These are phyloP conservation scores for Diplotaxis tenuifolia DNA, from an alignment of 345 rosid species.

Conservation along the genomic window DNA sequence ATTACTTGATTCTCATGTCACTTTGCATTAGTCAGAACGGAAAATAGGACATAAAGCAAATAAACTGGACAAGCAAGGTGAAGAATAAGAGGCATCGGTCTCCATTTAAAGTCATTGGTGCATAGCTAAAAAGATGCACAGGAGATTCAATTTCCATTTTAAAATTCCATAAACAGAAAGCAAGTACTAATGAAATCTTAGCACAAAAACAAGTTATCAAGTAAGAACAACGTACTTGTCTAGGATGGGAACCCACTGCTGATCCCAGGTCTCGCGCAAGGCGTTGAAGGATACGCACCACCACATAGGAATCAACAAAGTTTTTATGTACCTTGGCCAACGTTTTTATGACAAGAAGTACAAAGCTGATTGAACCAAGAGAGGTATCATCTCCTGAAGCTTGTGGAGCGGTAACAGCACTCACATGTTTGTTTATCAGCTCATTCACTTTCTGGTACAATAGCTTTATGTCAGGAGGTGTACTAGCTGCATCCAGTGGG, in stretches of 20 bases:
- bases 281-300: conserved; percentile 88
- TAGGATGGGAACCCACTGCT: conserved; percentile 70
- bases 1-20: conserved; percentile 11
- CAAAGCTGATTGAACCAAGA: conserved; percentile 73
- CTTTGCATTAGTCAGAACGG: background rate
- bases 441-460: conserved; percentile 88
- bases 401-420: conserved; percentile 63
- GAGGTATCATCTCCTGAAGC: conserved; percentile 76
- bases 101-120: background rate
- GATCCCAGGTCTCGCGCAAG: conserved; percentile 92
- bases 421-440: conserved; percentile 82
- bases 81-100: background rate
- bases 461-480: conserved; percentile 71
- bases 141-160: background rate
- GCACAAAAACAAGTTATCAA: conserved; percentile 12
- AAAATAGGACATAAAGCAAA: background rate
- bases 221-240: conserved; percentile 63
- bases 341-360: conserved; percentile 87
- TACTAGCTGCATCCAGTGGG: conserved; percentile 68
- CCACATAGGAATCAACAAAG: conserved; percentile 65
- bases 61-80: conserved; percentile 9
- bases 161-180: conserved; percentile 4
- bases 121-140: conserved; percentile 8
- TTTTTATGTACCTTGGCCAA: conserved; percentile 83
- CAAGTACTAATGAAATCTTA: background rate